phyloP scores from a whole-genome alignment of 1,284 basidiomycete species.

The Ceratobasidium sp. region DNA sequence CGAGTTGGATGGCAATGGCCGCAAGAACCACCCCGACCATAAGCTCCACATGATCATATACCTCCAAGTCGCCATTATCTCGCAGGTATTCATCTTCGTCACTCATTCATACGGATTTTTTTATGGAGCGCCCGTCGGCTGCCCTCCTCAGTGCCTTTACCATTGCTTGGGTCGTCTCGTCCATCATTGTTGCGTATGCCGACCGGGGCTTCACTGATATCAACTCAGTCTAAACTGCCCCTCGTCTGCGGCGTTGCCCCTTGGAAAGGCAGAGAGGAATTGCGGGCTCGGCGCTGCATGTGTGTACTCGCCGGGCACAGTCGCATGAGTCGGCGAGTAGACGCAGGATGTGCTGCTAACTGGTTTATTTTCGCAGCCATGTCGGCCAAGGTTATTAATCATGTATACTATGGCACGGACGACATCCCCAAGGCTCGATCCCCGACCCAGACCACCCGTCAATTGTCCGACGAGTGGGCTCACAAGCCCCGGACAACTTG shows the following conservation, averaged over 20 bases:
- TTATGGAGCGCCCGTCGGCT: constrained; percentile 94
- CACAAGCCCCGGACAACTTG: no score
- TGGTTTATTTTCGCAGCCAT: constrained; percentile 5
- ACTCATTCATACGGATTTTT: constrained; percentile 97
- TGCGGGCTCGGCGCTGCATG: constrained; percentile 12
- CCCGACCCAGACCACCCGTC: constrained; percentile 3
- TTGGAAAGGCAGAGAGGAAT: not conserved
- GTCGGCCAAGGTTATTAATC: constrained; percentile 26
- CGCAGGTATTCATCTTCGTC: constrained; percentile 96
- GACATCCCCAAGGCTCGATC: not conserved
- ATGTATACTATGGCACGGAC: constrained; percentile 4
- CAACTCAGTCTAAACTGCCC: constrained; percentile 72
- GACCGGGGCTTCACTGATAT: constrained; percentile 93
- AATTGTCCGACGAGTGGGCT: not conserved
- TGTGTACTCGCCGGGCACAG: constrained; percentile 10
- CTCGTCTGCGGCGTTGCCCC: not conserved
- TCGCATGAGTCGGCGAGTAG: constrained; percentile 6
- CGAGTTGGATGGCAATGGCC: constrained; percentile 59
- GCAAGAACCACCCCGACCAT: constrained; percentile 72
- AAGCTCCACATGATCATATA: constrained; percentile 85
- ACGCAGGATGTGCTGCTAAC: not conserved
- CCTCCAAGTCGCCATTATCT: constrained; percentile 96
- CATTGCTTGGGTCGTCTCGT: constrained; percentile 91
- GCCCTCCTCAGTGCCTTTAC: constrained; percentile 92
- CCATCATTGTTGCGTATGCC: constrained; percentile 93